Evolutionary conservation across 129 eudicot genomes (phyloP).

Genomic region (Sambucus nigra): DNA sequence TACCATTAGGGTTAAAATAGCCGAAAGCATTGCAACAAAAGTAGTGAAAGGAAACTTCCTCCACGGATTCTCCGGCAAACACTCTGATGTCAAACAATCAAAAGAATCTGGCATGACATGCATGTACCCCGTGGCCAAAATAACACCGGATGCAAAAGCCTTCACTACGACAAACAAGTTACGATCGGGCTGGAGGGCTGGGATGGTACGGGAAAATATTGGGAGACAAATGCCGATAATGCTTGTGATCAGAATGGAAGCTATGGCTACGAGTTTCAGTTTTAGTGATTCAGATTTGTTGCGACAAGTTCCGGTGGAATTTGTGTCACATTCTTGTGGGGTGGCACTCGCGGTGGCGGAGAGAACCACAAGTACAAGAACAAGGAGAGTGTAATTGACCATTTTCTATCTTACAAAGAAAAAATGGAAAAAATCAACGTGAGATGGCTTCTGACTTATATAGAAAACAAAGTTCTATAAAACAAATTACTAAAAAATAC

Average conservation of each 20-base stretch:
- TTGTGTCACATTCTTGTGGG: constrained; percentile 19
- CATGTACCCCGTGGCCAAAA: constrained; percentile 56
- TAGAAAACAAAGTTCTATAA: too few species aligned
- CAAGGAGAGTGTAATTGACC: too few species aligned
- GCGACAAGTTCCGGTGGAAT: constrained; percentile 28
- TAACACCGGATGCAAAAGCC: constrained; percentile 51
- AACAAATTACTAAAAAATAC: too few species aligned
- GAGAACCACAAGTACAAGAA: too few species aligned
- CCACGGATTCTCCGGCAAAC: constrained; percentile 42
- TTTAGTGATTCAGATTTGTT: constrained; percentile 24
- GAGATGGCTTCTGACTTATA: too few species aligned
- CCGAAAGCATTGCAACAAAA: constrained; percentile 42
- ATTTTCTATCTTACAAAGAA: too few species aligned
- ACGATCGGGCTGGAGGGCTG: constrained; percentile 34
- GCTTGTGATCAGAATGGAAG: too few species aligned
- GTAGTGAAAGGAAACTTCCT: constrained; percentile 40
- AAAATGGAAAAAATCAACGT: too few species aligned
- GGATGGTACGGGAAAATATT: constrained; percentile 21
- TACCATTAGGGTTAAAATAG: constrained; percentile 39
- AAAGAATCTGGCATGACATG: constrained; percentile 49
- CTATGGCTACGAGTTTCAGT: constrained; percentile 41
- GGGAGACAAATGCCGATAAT: constrained; percentile 41
- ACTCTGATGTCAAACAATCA: constrained; percentile 32
- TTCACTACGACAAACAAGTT: constrained; percentile 31
- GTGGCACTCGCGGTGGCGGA: constrained; percentile 11